Conservation (phyloP, 2,329 filamentous ascomycete species). For the Biscogniauxia sp. region DNA sequence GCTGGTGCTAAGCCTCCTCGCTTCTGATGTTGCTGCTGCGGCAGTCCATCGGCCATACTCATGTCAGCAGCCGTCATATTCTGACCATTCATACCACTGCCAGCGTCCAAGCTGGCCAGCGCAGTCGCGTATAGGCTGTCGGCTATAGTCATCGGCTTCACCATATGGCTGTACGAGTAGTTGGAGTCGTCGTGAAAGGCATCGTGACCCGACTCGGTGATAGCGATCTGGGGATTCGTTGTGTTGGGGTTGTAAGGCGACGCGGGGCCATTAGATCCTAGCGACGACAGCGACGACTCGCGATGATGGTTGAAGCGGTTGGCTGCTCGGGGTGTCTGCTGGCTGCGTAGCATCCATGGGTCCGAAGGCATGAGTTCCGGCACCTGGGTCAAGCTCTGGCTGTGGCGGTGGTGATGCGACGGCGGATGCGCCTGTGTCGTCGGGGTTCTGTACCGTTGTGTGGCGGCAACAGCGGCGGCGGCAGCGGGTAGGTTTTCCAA, state of each 20-base stretch:
- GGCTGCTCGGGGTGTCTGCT: conserved; percentile 28
- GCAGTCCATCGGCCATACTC: conserved; percentile 12
- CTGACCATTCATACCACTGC: conserved; percentile 27
- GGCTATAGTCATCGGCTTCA: conserved; percentile 41
- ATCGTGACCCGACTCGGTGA: conserved; percentile 49
- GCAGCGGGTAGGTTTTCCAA: conserved; percentile 35
- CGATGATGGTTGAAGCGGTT: conserved; percentile 50
- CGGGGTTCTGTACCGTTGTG: conserved; percentile 23
- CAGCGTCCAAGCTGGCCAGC: conserved; percentile 28
- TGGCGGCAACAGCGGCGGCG: conserved; percentile 28
- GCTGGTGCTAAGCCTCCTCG: conserved; percentile 45
- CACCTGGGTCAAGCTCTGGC: conserved; percentile 27
- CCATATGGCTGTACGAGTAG: conserved; percentile 44
- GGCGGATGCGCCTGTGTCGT: conserved; percentile 10
- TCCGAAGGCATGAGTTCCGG: conserved; percentile 34
- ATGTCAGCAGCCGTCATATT: conserved; percentile 16
- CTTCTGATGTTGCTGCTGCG: conserved; percentile 27
- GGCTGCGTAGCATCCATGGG: conserved; percentile 28
- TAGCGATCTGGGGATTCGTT: conserved; percentile 57
- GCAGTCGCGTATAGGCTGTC: conserved; percentile 38
- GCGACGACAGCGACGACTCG: conserved; percentile 59
- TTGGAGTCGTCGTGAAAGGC: conserved; percentile 42
- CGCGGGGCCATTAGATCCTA: conserved; percentile 58
- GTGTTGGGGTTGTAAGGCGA: conserved; percentile 57
- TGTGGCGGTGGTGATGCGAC: conserved; percentile 13